A percentile compares a stretch with the other conserved stretches of the same genome.
phyloP scores from a whole-genome alignment of 768 basidiomycete species.

The Kwoniella dejecticola region DNA sequence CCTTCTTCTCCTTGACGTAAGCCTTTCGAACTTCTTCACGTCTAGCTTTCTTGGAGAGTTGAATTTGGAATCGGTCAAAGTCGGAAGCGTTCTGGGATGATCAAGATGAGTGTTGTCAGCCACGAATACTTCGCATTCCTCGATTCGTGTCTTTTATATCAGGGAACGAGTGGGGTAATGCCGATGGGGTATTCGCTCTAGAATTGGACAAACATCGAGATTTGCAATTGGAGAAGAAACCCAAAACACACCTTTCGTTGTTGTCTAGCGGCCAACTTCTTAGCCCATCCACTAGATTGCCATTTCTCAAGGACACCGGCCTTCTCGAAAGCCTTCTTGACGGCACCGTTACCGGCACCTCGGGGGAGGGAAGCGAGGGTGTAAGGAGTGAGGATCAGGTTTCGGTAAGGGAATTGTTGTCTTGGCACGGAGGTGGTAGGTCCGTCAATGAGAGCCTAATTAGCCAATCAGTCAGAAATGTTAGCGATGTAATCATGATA shows the following conservation, averaged over 20 bases:
- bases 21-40: constrained; percentile 62
- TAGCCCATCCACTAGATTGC: constrained; percentile 83
- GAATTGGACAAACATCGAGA: no score
- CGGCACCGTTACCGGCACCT: constrained; percentile 73
- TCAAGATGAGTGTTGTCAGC: background rate
- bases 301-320: constrained; percentile 82
- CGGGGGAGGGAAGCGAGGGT: constrained; percentile 81
- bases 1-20: constrained; percentile 57
- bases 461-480: no score
- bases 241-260: constrained; percentile 62
- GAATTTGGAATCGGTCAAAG: constrained; percentile 86
- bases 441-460: constrained; percentile 91
- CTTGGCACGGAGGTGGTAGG: constrained; percentile 88
- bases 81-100: constrained; percentile 65
- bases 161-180: no score
- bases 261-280: constrained; percentile 74
- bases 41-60: constrained; percentile 85
- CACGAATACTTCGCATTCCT: constrained; percentile 2
- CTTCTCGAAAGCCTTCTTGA: constrained; percentile 86
- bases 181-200: no score
- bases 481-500: no score
- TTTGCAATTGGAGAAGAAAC: background rate
- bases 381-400: constrained; percentile 87
- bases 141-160: background rate
- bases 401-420: constrained; percentile 86